Conservation (phyloP, 2,329 filamentous ascomycete genomes). For the Diplodia scrobiculata region DNA sequence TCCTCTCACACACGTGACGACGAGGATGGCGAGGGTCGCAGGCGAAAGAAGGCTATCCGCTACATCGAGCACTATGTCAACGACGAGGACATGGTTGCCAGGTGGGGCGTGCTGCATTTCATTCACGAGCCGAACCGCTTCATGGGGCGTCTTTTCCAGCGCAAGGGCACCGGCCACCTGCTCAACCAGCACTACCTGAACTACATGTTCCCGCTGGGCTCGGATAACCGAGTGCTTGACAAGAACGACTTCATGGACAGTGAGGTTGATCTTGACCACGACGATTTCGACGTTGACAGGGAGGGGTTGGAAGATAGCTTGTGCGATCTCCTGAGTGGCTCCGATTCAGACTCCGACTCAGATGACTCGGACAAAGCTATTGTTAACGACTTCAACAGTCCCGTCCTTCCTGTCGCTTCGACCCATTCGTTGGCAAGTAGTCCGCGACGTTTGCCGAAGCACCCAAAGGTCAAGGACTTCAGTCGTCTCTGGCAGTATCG, state of each 20-base stretch:
- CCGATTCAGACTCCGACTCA: constrained; percentile 14
- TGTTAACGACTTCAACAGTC: constrained; percentile 31
- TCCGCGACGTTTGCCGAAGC: constrained; percentile 4
- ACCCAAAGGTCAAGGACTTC: constrained; percentile 32
- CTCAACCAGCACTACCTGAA: constrained; percentile 64
- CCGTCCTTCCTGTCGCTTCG: constrained; percentile 24
- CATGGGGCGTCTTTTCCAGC: constrained; percentile 53
- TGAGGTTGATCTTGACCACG: constrained; percentile 34
- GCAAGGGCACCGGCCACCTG: constrained; percentile 42
- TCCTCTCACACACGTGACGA: not conserved
- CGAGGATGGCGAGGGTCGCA: constrained; percentile 36
- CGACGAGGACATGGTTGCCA: constrained; percentile 70
- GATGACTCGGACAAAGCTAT: constrained; percentile 26
- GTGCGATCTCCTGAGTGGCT: constrained; percentile 12
- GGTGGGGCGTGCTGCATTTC: constrained; percentile 74
- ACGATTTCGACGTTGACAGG: constrained; percentile 15
- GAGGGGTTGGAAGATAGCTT: constrained; percentile 26
- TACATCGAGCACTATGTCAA: constrained; percentile 83
- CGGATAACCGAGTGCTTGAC: constrained; percentile 52
- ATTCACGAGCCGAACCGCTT: constrained; percentile 55
- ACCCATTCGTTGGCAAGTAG: constrained; percentile 23
- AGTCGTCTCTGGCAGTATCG: constrained; percentile 34
- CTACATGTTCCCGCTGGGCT: constrained; percentile 60
- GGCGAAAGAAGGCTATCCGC: constrained; percentile 55
- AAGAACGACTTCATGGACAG: constrained; percentile 65